Percentiles rank a stretch among this genome's conserved stretches.
Evolutionary conservation across 768 basidiomycete species (phyloP).

Genomic region (Mycena kentingensis): DNA sequence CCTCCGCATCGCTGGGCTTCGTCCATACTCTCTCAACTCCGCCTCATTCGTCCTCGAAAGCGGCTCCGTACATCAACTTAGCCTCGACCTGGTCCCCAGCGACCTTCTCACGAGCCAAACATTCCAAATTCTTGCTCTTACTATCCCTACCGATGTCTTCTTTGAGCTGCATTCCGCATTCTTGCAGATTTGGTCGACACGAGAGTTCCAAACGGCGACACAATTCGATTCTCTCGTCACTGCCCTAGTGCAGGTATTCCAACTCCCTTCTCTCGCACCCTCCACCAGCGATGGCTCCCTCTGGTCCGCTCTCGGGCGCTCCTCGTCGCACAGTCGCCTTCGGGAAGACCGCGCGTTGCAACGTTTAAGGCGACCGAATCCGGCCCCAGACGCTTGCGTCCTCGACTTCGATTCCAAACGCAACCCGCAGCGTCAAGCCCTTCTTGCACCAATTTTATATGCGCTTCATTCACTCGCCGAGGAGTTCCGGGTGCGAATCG

Average conservation of each 20-base stretch:
- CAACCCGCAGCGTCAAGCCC: slow-evolving; percentile 38
- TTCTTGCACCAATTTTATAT: slow-evolving; percentile 63
- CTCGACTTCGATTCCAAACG: slow-evolving; percentile 12
- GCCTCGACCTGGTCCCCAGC: slow-evolving; percentile 55
- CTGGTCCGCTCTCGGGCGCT: slow-evolving; percentile 53
- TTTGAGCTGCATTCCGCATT: slow-evolving; percentile 60
- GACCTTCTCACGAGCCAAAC: slow-evolving; percentile 59
- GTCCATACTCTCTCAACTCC: slow-evolving; percentile 53
- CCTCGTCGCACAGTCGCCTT: slow-evolving; percentile 49
- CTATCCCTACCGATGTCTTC: slow-evolving; percentile 56
- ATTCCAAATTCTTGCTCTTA: slow-evolving; percentile 62
- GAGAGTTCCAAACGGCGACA: slow-evolving; percentile 44
- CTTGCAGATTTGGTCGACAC: slow-evolving; percentile 57
- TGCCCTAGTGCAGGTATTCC: slow-evolving; percentile 54
- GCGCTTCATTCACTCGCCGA: slow-evolving; percentile 82
- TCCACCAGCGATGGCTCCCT: slow-evolving; percentile 27
- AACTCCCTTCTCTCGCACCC: slow-evolving; percentile 31
- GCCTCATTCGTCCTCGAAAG: slow-evolving; percentile 57
- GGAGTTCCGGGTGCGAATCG: slow-evolving; percentile 59
- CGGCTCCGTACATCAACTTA: slow-evolving; percentile 30
- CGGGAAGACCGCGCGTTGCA: slow-evolving; percentile 61
- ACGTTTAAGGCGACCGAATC: slow-evolving; percentile 37
- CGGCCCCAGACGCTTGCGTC: slow-evolving; percentile 22
- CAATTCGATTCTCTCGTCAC: slow-evolving; percentile 60
- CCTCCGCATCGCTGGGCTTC: slow-evolving; percentile 40